A percentile compares a stretch with the other conserved stretches of the same genome.
These are phyloP conservation scores for Cercis canadensis DNA, from an alignment of 306 rosid species.

Conservation along the genomic window DNA sequence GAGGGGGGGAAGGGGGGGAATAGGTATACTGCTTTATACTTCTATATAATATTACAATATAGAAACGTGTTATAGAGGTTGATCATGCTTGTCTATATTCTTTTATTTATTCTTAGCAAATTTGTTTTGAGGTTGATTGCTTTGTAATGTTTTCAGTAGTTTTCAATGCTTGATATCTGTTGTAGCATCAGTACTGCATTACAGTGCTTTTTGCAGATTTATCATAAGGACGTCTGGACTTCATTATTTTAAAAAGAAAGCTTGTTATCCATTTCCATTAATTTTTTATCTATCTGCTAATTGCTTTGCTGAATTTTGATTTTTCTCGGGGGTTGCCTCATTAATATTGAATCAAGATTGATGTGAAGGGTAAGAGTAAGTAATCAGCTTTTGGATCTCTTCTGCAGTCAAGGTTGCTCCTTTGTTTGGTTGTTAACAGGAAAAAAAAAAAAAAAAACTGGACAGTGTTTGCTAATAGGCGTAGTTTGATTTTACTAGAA, in stretches of 20 bases:
- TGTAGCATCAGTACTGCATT: not conserved
- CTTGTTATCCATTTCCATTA: not conserved
- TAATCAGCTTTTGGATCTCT: too few relatives aligned
- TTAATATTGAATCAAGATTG: conserved; percentile 18
- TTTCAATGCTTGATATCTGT: not conserved
- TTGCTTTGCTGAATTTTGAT: conserved; percentile 3
- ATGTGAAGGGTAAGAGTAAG: not conserved
- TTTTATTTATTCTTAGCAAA: conserved; percentile 4
- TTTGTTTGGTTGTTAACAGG: too few relatives aligned
- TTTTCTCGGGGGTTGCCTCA: too few relatives aligned
- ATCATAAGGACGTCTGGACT: not conserved
- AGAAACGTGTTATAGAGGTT: not conserved
- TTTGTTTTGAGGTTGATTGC: not conserved
- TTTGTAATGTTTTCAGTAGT: not conserved
- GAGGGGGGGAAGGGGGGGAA: too few relatives aligned
- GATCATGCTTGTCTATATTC: not conserved
- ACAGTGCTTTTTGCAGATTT: not conserved
- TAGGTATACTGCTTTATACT: not conserved
- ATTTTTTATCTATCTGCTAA: not conserved
- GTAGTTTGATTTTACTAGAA: too few relatives aligned
- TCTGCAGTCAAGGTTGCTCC: too few relatives aligned
- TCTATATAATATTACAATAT: conserved; percentile 2
- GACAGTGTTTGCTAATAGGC: too few relatives aligned
- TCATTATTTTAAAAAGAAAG: not conserved
- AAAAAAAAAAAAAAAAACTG: too few relatives aligned